Percentiles rank a stretch among this genome's conserved stretches.
Conservation (phyloP, 2,329 filamentous ascomycete genomes). For the Ophiostoma himal-ulmi region DNA sequence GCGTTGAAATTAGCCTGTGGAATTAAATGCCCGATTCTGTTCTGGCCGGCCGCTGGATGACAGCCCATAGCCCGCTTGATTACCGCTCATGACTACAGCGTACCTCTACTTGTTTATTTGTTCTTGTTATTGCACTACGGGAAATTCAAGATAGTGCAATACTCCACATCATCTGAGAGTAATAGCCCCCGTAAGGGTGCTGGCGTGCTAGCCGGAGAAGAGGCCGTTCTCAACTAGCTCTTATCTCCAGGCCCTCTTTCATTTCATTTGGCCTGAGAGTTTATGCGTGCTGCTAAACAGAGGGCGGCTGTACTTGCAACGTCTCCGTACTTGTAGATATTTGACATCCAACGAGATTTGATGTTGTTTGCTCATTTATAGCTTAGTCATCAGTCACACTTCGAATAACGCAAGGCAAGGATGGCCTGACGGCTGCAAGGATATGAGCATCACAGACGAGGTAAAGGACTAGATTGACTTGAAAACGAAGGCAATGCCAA, state of each 20-base stretch:
- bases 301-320: no score
- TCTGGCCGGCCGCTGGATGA: neutral
- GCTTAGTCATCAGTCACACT: neutral
- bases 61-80: slow-evolving; percentile 1
- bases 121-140: neutral
- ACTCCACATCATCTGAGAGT: neutral
- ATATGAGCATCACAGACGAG: neutral
- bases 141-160: neutral
- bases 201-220: slow-evolving; percentile 3
- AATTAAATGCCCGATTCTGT: neutral
- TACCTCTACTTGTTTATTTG: neutral
- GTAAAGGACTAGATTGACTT: neutral
- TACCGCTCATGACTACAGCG: neutral
- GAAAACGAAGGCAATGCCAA: neutral
- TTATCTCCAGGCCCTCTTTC: neutral
- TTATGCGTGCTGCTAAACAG: neutral
- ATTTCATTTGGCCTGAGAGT: neutral
- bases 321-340: neutral
- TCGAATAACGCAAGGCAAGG: neutral
- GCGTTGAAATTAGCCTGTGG: neutral
- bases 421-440: neutral
- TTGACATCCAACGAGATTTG: neutral
- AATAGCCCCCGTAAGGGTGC: neutral
- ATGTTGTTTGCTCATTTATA: neutral
- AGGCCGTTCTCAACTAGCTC: neutral